Evolutionary conservation across 257 asterid genomes (phyloP).

Genomic region (Plantago ovata): DNA sequence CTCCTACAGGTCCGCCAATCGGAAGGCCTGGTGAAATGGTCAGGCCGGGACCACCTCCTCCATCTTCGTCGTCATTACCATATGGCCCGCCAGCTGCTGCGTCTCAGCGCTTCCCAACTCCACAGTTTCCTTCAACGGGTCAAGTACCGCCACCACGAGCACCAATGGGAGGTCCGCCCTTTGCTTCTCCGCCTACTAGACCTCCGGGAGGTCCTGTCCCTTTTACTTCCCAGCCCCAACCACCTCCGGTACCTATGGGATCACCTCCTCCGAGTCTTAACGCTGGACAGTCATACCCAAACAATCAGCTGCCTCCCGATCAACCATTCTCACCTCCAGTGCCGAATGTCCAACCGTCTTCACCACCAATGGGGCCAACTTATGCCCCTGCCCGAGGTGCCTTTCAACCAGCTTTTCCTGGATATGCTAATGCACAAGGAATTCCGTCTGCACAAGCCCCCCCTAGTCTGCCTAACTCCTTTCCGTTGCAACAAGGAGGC

Average conservation of each 20-base stretch:
- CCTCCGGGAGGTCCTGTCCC: conserved; percentile 41
- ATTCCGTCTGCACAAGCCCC: conserved; percentile 54
- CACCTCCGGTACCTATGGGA: conserved; percentile 54
- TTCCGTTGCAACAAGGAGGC: conserved; percentile 54
- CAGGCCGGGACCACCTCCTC: conserved; percentile 46
- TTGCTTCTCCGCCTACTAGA: conserved; percentile 45
- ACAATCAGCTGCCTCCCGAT: conserved; percentile 36
- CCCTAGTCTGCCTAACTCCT: conserved; percentile 39
- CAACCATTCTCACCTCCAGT: conserved; percentile 37
- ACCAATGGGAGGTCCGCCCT: conserved; percentile 42
- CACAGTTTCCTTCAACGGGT: conserved; percentile 41
- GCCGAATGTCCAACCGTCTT: conserved; percentile 59
- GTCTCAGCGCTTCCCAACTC: conserved; percentile 46
- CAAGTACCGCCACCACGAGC: conserved; percentile 45
- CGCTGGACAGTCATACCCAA: conserved; percentile 37
- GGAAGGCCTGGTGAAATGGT: conserved; percentile 39
- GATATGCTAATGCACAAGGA: conserved; percentile 53
- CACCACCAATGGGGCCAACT: conserved; percentile 49
- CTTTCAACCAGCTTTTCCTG: conserved; percentile 60
- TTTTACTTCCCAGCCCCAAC: conserved; percentile 43
- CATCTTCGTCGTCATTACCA: conserved; percentile 28
- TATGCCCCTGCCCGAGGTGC: conserved; percentile 66
- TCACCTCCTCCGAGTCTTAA: conserved; percentile 56
- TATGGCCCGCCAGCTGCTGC: conserved; percentile 48
- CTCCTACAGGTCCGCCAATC: conserved; percentile 30